Base-by-base conservation (phyloP, 1,139 yeast genomes). In the Yamadazyma triangularis region DNA sequence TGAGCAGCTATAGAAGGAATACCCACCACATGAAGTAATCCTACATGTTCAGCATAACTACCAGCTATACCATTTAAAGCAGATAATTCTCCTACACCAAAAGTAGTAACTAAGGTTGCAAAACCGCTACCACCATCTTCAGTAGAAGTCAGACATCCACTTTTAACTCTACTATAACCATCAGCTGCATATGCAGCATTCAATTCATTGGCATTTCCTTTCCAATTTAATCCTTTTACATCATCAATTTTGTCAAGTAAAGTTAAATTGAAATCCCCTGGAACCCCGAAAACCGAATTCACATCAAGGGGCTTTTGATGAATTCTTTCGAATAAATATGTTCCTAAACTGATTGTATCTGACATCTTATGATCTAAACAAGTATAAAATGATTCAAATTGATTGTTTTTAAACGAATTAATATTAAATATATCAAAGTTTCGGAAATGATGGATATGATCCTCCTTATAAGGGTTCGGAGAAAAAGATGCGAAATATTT, bases 211-310 rank as follows among this genome's bases (percentile, higher is more conserved):
- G 83, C 78, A 52, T 77, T 77, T 39, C 86, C 86, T 27, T 77
- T 77, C 87, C 87, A 79, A 50, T 69, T 64, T 49, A 78, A 50
- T 10, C 70, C 77, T 4, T 72, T 70, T 18, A 77, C 83, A 34
- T 74, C 74, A 44, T 77, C 72, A 43, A 82, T 62, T 50, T 77
- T 75, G 50, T 82, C 91, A 30, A 82, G 64, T 27, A 83, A 59
- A 9, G 79, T 63, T 45, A 83, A 65, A 58, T 82, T 83, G 71
- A 81, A 82, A 53, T 82, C 91, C 42, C 87, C 88, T 8, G 91
- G 91, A 24, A 82, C 82, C 34, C 91, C 91, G 42, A 82, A 79
- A 47, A 82, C 66, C 49, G 91, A 81, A 42, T 70, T 64, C 39
- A 80, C 71, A 19, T 75, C 76, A 31, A 77, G 60, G 27, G 57